Percentiles rank a stretch among this genome's conserved stretches.
phyloP scores from a whole-genome alignment of 177 flowering plant species.

The Vitis hybrid region DNA sequence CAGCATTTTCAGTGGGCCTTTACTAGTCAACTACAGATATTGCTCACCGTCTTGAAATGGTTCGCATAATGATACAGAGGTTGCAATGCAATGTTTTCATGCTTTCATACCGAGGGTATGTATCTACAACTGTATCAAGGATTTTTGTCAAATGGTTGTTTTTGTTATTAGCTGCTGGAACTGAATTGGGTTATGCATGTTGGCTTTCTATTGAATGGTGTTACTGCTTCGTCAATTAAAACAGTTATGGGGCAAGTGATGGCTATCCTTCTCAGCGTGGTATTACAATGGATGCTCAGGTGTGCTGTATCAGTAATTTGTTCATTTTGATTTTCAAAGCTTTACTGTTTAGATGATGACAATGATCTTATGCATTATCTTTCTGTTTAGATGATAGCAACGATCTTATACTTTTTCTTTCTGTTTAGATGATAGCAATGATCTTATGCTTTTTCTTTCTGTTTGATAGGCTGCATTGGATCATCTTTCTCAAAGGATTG shows the following conservation, averaged over 20 bases:
- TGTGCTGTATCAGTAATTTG: constrained; percentile 17
- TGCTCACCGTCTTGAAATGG: constrained; percentile 99
- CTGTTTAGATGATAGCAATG: background rate
- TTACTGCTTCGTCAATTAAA: constrained; percentile 6
- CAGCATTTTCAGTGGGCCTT: constrained; percentile 46
- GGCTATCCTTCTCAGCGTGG: constrained; percentile 97
- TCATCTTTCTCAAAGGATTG: constrained; percentile 83
- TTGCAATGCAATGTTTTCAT: constrained; percentile 98
- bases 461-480: constrained; percentile 86
- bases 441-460: background rate
- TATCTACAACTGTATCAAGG: constrained; percentile 2
- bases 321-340: background rate
- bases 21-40: constrained; percentile 63
- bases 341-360: background rate
- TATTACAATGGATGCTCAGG: constrained; percentile 93
- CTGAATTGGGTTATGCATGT: background rate
- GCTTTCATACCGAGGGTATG: constrained; percentile 98
- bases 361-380: background rate
- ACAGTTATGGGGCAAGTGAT: constrained; percentile 96
- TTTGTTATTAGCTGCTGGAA: background rate
- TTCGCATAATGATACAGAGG: constrained; percentile 83
- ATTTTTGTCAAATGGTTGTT: constrained; percentile 10
- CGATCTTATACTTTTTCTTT: background rate
- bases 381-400: constrained; percentile 30
- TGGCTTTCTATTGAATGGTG: background rate